Conservation (phyloP, 140 eudicot genomes). For the Cichorium intybus region DNA sequence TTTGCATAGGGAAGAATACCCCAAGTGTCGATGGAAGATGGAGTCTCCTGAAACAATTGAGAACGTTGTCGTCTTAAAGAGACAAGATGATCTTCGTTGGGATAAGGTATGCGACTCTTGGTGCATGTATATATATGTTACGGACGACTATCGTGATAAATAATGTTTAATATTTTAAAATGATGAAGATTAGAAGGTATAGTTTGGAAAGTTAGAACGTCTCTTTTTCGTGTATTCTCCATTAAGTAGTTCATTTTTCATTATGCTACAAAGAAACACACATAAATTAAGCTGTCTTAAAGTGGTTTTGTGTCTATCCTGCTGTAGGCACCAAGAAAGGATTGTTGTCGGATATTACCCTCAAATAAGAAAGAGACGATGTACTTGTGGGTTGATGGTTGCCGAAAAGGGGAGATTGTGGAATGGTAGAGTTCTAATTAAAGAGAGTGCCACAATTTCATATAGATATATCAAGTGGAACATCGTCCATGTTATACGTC, state of each 20-base stretch:
- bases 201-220: no score
- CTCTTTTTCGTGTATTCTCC: no score
- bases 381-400: constrained; percentile 57
- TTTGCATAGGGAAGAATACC: constrained; percentile 47
- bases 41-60: constrained; percentile 61
- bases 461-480: neutral
- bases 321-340: constrained; percentile 82
- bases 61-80: constrained; percentile 59
- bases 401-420: constrained; percentile 58
- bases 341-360: constrained; percentile 70
- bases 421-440: constrained; percentile 39
- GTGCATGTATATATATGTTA: neutral
- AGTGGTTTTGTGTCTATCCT: neutral
- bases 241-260: no score
- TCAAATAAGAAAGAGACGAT: constrained; percentile 36
- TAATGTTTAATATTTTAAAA: neutral
- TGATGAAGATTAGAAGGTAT: no score
- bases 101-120: constrained; percentile 36
- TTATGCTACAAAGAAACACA: no score
- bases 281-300: no score
- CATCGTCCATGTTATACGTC: neutral
- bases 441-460: neutral
- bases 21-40: constrained; percentile 62
- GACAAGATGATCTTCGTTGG: constrained; percentile 62
- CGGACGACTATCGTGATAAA: neutral